Conservation (phyloP, 208 protist species). For the Trichomonas vaginalis region DNA sequence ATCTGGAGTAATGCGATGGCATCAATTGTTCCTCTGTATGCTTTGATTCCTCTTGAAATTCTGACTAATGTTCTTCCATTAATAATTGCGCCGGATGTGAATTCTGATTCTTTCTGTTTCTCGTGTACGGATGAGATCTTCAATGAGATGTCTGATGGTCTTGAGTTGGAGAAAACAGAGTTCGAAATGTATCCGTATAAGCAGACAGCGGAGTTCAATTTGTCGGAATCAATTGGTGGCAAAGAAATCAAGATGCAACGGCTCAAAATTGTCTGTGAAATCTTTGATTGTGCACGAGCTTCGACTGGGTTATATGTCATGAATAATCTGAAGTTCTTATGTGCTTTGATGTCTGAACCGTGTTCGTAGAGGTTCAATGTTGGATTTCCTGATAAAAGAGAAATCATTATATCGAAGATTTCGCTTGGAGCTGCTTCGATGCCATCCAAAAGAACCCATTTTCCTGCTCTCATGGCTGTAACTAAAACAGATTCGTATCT, state of each 20-base stretch:
- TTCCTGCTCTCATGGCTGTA: not conserved
- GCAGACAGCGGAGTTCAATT: not conserved
- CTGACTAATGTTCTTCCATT: not conserved
- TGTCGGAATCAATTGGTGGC: not conserved
- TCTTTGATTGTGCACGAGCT: not conserved
- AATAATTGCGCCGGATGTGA: not conserved
- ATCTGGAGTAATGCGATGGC: not conserved
- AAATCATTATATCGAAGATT: not conserved
- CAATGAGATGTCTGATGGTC: not conserved
- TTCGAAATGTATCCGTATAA: not conserved
- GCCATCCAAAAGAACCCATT: not conserved
- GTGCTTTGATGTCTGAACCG: not conserved
- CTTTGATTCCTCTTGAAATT: not conserved
- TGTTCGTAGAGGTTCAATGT: constrained; percentile 7
- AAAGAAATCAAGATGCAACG: not conserved
- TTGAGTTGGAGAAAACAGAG: not conserved
- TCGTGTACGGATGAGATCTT: not conserved
- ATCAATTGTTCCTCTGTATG: not conserved
- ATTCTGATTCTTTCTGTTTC: not conserved
- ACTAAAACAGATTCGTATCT: not conserved
- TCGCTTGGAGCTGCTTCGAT: constrained; percentile 16
- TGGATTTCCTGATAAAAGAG: not conserved
- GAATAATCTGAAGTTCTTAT: constrained; percentile 2
- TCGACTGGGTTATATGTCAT: constrained; percentile 8
- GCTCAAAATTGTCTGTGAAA: not conserved